Conservation (phyloP, 2,329 filamentous ascomycete species). For the Venturiaceae sp. region DNA sequence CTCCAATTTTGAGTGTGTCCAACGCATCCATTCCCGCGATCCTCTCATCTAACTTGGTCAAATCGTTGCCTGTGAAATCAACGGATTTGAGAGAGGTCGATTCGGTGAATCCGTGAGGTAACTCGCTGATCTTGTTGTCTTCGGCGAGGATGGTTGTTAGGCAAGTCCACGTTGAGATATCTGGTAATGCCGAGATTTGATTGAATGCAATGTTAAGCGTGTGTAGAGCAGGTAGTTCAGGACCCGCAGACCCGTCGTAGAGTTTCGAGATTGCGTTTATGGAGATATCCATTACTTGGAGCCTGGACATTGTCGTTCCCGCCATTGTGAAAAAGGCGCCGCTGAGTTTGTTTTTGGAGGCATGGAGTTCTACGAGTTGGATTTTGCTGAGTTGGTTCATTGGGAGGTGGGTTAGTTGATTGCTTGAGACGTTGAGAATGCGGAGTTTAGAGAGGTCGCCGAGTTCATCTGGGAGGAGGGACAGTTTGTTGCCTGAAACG, state of each 20-base stretch:
- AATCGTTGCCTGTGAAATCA: constrained; percentile 79
- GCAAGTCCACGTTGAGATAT: constrained; percentile 62
- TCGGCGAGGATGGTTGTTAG: constrained; percentile 67
- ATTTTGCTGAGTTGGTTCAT: constrained; percentile 59
- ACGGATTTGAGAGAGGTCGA: constrained; percentile 62
- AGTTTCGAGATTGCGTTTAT: constrained; percentile 59
- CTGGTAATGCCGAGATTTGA: constrained; percentile 61
- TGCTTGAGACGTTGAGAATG: constrained; percentile 70
- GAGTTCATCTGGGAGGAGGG: constrained; percentile 57
- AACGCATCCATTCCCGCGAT: constrained; percentile 73
- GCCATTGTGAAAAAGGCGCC: constrained; percentile 60
- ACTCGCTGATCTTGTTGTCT: constrained; percentile 65
- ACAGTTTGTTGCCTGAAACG: constrained; percentile 69
- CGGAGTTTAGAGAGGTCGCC: constrained; percentile 60
- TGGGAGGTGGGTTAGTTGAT: constrained; percentile 61
- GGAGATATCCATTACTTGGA: constrained; percentile 71
- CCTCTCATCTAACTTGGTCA: constrained; percentile 64
- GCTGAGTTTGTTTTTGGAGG: constrained; percentile 67
- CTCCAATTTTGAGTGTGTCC: constrained; percentile 64
- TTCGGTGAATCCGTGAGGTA: constrained; percentile 67
- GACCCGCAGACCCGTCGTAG: constrained; percentile 28
- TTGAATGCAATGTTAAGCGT: constrained; percentile 74
- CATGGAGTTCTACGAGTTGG: constrained; percentile 63
- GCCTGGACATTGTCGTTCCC: constrained; percentile 46
- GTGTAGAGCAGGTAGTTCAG: constrained; percentile 58